phyloP scores from a whole-genome alignment of 495 filamentous ascomycete genomes.

The Podospora sp. region DNA sequence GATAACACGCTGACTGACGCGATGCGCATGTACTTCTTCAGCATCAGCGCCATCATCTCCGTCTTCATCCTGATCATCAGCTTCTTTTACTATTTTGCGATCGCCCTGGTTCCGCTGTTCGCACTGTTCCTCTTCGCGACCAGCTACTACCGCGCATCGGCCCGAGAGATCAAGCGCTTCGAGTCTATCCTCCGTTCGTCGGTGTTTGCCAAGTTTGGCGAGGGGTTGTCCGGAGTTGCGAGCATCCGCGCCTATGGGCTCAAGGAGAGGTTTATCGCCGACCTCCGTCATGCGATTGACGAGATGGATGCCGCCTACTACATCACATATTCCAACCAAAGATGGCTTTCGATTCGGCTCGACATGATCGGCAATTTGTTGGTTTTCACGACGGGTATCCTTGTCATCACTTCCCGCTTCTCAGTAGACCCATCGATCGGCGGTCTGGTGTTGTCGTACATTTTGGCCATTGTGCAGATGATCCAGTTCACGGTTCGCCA shows the following conservation, averaged over 20 bases:
- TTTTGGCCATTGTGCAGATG: conserved; percentile 93
- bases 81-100: conserved; percentile 92
- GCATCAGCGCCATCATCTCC: conserved; percentile 72
- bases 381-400: conserved; percentile 83
- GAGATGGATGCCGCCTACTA: conserved; percentile 93
- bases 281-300: conserved; percentile 73
- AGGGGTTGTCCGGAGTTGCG: conserved; percentile 79
- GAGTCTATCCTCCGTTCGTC: conserved; percentile 83
- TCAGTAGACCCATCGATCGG: conserved; percentile 79
- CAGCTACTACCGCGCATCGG: conserved; percentile 86
- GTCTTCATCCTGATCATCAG: conserved; percentile 87
- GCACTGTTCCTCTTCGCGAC: conserved; percentile 81
- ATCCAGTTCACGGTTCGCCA: conserved; percentile 94
- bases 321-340: conserved; percentile 89
- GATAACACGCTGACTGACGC: conserved; percentile 90
- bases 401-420: conserved; percentile 95
- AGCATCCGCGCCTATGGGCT: conserved; percentile 89
- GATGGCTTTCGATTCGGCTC: conserved; percentile 84
- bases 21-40: conserved; percentile 91
- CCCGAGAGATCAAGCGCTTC: conserved; percentile 90
- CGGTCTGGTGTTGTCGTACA: conserved; percentile 88
- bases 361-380: conserved; percentile 80
- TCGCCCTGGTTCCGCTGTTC: conserved; percentile 81
- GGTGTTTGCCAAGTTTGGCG: conserved; percentile 90
- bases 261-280: conserved; percentile 67